Evolutionary conservation across 2,329 filamentous ascomycete genomes (phyloP).

Genomic region (Kalmusia sp.): DNA sequence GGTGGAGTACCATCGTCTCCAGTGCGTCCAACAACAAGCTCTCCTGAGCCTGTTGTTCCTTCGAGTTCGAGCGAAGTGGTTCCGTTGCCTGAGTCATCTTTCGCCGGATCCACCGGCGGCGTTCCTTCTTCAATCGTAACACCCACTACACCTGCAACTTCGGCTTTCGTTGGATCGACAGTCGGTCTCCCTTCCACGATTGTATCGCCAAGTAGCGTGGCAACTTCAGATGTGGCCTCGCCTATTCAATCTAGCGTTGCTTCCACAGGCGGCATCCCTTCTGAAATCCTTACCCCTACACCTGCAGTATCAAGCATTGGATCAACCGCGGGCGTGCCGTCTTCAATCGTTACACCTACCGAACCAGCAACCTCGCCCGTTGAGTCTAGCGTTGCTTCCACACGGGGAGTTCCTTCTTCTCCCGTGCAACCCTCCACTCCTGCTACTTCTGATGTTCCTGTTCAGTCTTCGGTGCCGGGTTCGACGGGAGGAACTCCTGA

Average conservation of each 20-base stretch:
- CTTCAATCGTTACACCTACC: conserved; percentile 3
- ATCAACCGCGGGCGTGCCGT: conserved; percentile 10
- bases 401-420: not conserved
- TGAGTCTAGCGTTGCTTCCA: not conserved
- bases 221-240: not conserved
- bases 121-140: conserved; percentile 7
- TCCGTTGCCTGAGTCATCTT: not conserved
- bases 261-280: conserved; percentile 16
- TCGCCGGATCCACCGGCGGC: not conserved
- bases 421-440: not conserved
- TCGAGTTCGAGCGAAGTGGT: not conserved
- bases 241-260: conserved; percentile 1
- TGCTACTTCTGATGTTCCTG: not conserved
- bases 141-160: not conserved
- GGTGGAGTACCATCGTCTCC: not conserved
- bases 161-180: conserved; percentile 6
- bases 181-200: conserved; percentile 3
- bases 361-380: not conserved
- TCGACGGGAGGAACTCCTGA: conserved; percentile 15
- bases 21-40: not conserved
- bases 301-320: conserved; percentile 1
- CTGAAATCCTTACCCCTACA: conserved; percentile 22
- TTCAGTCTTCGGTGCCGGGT: conserved; percentile 5
- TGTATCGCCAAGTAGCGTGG: not conserved
- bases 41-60: not conserved